Base-by-base conservation (phyloP, 345 rosid genomes). In the Eucalyptus polybractea region DNA sequence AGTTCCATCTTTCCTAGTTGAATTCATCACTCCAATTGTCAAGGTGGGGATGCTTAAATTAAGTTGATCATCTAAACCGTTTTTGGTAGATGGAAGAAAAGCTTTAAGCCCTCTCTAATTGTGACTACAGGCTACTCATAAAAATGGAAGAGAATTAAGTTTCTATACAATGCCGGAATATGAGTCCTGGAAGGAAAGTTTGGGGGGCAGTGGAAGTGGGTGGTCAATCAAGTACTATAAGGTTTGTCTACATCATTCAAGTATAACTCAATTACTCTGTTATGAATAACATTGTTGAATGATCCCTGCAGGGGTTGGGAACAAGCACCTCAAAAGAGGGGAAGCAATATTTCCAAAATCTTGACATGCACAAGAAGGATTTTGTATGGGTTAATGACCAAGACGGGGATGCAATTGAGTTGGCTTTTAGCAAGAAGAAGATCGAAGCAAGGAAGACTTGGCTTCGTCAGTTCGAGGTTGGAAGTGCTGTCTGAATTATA, bases 111-210 rank as follows among this genome's bases (percentile, higher is more conserved):
- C 1, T 24, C 44, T 45, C 27, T 12, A 10, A 33, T 76, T 67
- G 33, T 67, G 29, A 50, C 14, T 86, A 24, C 94, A 98, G 99
- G 99, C 99, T 50, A 94, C 95, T 80, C 94, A 93, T 89, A 94
- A 80, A 89, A 92, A 45, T 85, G 94, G 94, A 87, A 90, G n/a
- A 69, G 93, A 89, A 89, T 58, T 96, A 87, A 72, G 96, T 56
- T 98, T 98, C 88, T 98, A 96, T 90, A 91, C 99, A 87, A 97
- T 98, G 99, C 99, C 99, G 12, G 98, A 97, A 89, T 98, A 98
- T 42, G 95, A 96, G 89, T 88, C 90, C 7, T 98, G 99, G 99
- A 95, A 91, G 93, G 98, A 96, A 92, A 96, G 95, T 87, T 88
- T 96, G 91, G 88, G 86, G 60, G 95, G 93, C 51, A 95, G 93